Evolutionary conservation across 805 yeast genomes (phyloP), one percentile per base, ranked within the genome.

Genomic region (Peterozyma xylosa): DNA sequence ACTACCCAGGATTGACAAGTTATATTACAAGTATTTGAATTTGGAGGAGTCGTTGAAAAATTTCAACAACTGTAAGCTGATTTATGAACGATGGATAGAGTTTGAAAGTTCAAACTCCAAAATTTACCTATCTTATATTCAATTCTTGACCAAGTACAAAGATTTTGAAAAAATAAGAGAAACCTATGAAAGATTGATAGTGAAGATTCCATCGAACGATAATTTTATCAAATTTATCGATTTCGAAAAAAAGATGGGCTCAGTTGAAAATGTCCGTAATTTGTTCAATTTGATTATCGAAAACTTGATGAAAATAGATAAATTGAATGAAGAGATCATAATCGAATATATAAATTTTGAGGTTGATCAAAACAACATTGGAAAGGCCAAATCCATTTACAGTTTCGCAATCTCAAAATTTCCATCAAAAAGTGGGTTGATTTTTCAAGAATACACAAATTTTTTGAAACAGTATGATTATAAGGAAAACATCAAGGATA

Each of bases 21-120:
- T 91, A 16, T 91, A 98, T 97, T 86, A 76, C 56, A 72, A 80
- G 47, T 89, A 87, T 55, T 80, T 86, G 7, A 80, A 83, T 38
- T 74, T 90, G 14, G 97, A 89, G 60, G 97, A 89, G 60, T 73
- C 84, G 0, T 62, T 88, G 21, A 80, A 79, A 35, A 79, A 87
- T 54, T 63, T 76, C 35, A 58, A 66, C 4, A 80, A 82, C 7
- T 82, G 82, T 2, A 63, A 95, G 41, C 60, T 63, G 11, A 68
- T 91, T 6, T 90, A 82, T 60, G 79, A 80, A 46, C 70, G 83
- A 45, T 91, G 99, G 99, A 64, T 85, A 41, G 64, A 68, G 21
- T 85, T 95, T 88, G 78, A 76, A 48, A 96, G 96, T 0, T 67
- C 65, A 10, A 53, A 55, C 3, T 47, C 58, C 2, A 64, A 71